Evolutionary conservation across 169 alveolate genomes (phyloP).

Genomic region (Plasmodium sp.): DNA sequence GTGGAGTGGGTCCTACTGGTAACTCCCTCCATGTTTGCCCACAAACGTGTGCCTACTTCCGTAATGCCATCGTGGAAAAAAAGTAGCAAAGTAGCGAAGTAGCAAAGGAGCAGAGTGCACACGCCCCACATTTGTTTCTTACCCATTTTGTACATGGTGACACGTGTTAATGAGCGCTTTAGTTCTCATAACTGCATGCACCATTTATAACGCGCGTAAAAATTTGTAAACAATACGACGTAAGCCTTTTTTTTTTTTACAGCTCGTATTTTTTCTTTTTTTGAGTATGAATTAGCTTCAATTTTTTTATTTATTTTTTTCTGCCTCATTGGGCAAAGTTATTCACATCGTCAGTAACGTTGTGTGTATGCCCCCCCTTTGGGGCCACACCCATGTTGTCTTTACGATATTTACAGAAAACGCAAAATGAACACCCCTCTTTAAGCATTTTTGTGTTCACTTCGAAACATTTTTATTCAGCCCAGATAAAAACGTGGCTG

Average conservation of each 20-base stretch:
- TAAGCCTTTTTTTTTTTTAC: not conserved
- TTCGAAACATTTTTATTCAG: not conserved
- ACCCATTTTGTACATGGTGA: not conserved
- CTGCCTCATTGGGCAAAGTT: not conserved
- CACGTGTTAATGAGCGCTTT: not conserved
- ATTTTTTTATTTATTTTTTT: not conserved
- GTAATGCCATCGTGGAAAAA: not conserved
- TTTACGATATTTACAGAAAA: constrained; percentile 13
- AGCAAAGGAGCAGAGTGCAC: not conserved
- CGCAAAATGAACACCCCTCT: constrained; percentile 2
- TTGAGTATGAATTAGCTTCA: not conserved
- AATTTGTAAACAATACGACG: constrained; percentile 23
- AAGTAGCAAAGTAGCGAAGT: not conserved
- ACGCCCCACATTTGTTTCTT: not conserved
- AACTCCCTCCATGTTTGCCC: not conserved
- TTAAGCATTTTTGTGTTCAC: not conserved
- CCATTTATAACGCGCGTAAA: not conserved
- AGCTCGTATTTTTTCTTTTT: not conserved
- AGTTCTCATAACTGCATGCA: not conserved
- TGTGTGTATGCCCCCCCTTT: not conserved
- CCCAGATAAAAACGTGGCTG: not conserved
- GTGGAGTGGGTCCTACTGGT: not conserved
- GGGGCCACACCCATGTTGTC: constrained; percentile 5
- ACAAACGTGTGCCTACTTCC: not conserved
- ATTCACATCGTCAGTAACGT: not conserved